Evolutionary conservation across 139 green algal genomes (phyloP), one percentile per base, ranked within the genome.

Genomic region (Chlorella vulgaris): DNA sequence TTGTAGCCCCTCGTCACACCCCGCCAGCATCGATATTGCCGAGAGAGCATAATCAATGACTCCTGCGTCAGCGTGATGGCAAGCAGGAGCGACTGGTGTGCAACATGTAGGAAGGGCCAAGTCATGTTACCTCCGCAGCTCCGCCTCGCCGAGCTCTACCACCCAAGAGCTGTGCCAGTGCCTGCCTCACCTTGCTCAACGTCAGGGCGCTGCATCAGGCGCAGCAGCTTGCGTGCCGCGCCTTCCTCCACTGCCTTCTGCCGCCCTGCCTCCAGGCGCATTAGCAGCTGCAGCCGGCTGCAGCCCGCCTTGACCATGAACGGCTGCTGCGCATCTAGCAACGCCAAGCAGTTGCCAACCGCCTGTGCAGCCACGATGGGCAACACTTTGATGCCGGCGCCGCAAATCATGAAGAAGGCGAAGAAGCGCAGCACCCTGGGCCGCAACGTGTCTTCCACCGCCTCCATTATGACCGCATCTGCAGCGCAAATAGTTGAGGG

Each of bases 221-320:
- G 24, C 47, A 83, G 47, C 63, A 83, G 50, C 42, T 53, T 66
- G 62, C 5, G 24, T 2, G 66, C 77, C 28, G 65, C 77, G 4
- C 50, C 43, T 43, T 58, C 26, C 35, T 67, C 35, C 15, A 68
- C 63, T 24, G 65, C 77, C 4, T 19, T 35, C 77, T 67, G 21
- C 40, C 47, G 77, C 65, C 61, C 65, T 40, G 60, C 65, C 28
- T 83, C 77, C 8, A 76, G 35, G 39, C 65, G 43, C 63, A 83
- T 43, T 35, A 83, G 63, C 58, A 76, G 43, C 60, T 76, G 65
- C 40, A 83, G 77, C 24, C 77, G 43, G 47, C 33, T 43, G 47
- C 66, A 55, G 19, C 77, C 77, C 33, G 77, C 77, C 50, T 70
- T 66, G 4, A 76, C 65, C 50, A 83, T 68, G 65, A 76, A 83